These are phyloP conservation scores for Cladophialophora yegresii DNA, from an alignment of 2,329 filamentous ascomycete species.

Conservation along the genomic window DNA sequence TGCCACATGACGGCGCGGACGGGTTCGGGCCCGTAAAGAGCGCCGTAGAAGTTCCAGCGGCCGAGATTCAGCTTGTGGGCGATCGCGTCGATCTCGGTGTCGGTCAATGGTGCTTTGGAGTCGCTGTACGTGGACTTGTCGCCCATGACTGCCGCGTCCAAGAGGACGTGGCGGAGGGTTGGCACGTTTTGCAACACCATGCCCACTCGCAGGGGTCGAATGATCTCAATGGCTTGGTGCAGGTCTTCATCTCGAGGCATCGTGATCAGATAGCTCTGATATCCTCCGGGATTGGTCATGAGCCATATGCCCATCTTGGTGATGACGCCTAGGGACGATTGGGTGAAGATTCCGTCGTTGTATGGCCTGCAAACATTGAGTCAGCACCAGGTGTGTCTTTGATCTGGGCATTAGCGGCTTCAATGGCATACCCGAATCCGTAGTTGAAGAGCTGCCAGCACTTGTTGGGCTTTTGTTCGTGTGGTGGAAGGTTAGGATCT, in stretches of 20 bases:
- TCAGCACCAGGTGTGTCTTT: no score
- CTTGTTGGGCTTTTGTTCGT: slow-evolving; percentile 38
- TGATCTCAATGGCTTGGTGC: slow-evolving; percentile 45
- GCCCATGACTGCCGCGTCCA: slow-evolving; percentile 49
- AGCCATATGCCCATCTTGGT: slow-evolving; percentile 6
- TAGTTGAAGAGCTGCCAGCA: slow-evolving; percentile 45
- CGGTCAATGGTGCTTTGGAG: slow-evolving; percentile 42
- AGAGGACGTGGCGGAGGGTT: slow-evolving; percentile 49
- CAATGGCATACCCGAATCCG: neutral
- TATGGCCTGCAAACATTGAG: neutral
- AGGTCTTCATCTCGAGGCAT: slow-evolving; percentile 55
- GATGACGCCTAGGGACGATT: slow-evolving; percentile 49
- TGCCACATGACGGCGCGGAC: slow-evolving; percentile 42
- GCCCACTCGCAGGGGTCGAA: slow-evolving; percentile 41
- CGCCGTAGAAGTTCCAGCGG: slow-evolving; percentile 57
- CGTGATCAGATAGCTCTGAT: slow-evolving; percentile 49
- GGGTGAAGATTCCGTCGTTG: slow-evolving; percentile 51
- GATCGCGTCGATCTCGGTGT: slow-evolving; percentile 47
- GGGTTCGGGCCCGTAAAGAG: slow-evolving; percentile 45
- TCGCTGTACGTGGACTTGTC: slow-evolving; percentile 34
- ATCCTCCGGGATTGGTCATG: slow-evolving; percentile 55
- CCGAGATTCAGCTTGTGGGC: slow-evolving; percentile 48
- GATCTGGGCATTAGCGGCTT: no score
- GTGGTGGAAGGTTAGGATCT: slow-evolving; percentile 17
- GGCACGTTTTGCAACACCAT: slow-evolving; percentile 55